phyloP scores from a whole-genome alignment of 2,329 filamentous ascomycete species.

The Verticillium longisporum region DNA sequence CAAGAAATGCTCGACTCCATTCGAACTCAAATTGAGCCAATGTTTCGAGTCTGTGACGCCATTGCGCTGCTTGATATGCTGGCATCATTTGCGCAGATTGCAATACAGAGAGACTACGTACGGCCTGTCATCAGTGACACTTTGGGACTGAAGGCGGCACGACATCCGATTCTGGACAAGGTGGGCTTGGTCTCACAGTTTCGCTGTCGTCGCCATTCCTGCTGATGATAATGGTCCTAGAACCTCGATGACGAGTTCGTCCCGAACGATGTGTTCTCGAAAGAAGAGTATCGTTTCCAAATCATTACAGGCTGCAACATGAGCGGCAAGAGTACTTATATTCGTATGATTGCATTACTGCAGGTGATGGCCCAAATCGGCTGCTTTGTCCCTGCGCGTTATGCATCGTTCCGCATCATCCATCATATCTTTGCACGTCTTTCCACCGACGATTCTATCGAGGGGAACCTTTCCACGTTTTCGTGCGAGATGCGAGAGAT shows the following conservation, averaged over 20 bases:
- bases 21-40: constrained; percentile 59
- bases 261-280: constrained; percentile 86
- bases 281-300: constrained; percentile 75
- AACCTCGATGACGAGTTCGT: constrained; percentile 54
- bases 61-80: constrained; percentile 86
- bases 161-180: constrained; percentile 75
- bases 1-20: constrained; percentile 64
- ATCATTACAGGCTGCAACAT: constrained; percentile 96
- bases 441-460: constrained; percentile 79
- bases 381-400: constrained; percentile 80
- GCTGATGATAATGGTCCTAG: not conserved
- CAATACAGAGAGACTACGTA: constrained; percentile 52
- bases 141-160: constrained; percentile 64
- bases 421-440: constrained; percentile 82
- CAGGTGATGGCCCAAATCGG: constrained; percentile 93
- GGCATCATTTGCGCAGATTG: constrained; percentile 66
- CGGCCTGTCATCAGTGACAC: constrained; percentile 63
- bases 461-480: constrained; percentile 89
- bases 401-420: constrained; percentile 73
- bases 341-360: constrained; percentile 75
- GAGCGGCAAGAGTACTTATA: constrained; percentile 96
- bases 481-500: constrained; percentile 94
- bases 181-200: constrained; percentile 17
- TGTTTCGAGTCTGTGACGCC: constrained; percentile 83
- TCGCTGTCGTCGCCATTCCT: not conserved